Evolutionary conservation across 2,329 filamentous ascomycete genomes (phyloP).

Genomic region (Acephala macrosclerotiorum): DNA sequence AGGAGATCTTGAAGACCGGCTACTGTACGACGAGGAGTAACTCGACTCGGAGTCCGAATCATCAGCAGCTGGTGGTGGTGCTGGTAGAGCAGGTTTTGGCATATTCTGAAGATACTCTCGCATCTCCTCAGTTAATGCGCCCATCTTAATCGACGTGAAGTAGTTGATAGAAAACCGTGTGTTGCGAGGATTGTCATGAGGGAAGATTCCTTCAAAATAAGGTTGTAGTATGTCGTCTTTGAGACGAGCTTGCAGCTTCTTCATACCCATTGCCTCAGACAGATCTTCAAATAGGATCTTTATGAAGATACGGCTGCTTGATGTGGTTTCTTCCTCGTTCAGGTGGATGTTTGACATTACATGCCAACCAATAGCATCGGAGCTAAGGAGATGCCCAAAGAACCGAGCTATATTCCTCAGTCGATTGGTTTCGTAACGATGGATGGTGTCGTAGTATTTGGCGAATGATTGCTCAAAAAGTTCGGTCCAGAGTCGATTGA

Average conservation of each 20-base stretch:
- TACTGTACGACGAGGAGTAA: conserved; percentile 72
- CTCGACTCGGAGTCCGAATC: conserved; percentile 77
- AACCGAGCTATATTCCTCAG: conserved; percentile 94
- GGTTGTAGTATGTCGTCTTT: conserved; percentile 80
- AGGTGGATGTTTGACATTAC: conserved; percentile 84
- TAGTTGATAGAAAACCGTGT: conserved; percentile 99
- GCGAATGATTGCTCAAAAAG: conserved; percentile 90
- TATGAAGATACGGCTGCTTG: conserved; percentile 96
- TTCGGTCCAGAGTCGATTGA: conserved; percentile 93
- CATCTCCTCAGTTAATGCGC: conserved; percentile 92
- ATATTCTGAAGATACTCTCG: conserved; percentile 88
- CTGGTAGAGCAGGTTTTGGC: conserved; percentile 81
- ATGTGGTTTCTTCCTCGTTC: conserved; percentile 97
- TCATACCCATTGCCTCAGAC: conserved; percentile 84
- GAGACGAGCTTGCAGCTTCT: conserved; percentile 78
- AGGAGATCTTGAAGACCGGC: conserved; percentile 48
- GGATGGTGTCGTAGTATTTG: conserved; percentile 97
- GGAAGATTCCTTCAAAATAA: conserved; percentile 86
- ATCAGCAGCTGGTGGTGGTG: conserved; percentile 62
- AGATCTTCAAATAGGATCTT: conserved; percentile 97
- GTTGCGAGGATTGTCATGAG: conserved; percentile 85
- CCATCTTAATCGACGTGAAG: conserved; percentile 98
- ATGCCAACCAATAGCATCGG: conserved; percentile 92
- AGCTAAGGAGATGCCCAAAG: conserved; percentile 89
- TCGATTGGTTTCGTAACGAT: conserved; percentile 95